phyloP scores from a whole-genome alignment of 495 filamentous ascomycete species.

The Penicillium desertorum region DNA sequence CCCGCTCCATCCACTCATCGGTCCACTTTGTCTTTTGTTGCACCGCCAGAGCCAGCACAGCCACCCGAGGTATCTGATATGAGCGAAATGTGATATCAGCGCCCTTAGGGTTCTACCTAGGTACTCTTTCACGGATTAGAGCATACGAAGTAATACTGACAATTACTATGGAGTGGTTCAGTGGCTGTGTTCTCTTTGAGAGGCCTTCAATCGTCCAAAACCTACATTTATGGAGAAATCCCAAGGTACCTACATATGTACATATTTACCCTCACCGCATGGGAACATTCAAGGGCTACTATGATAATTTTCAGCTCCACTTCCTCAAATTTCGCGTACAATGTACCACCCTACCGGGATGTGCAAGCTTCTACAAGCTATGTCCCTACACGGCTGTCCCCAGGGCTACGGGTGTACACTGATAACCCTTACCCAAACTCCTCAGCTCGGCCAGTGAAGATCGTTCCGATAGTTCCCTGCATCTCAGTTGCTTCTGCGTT shows the following conservation, averaged over 20 bases:
- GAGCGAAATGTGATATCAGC: slow-evolving; percentile 2
- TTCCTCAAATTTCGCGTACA: neutral
- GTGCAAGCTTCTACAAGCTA: neutral
- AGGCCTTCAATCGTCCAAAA: neutral
- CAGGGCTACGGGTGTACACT: neutral
- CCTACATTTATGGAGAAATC: neutral
- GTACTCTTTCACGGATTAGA: neutral
- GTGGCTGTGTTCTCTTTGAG: neutral
- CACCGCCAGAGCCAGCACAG: slow-evolving; percentile 3
- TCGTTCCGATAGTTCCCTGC: slow-evolving; percentile 15
- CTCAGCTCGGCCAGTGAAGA: slow-evolving; percentile 21
- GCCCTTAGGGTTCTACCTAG: neutral
- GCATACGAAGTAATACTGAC: no score
- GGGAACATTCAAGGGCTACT: neutral
- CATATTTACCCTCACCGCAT: neutral
- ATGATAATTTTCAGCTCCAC: neutral
- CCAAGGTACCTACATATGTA: neutral
- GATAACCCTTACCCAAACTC: slow-evolving; percentile 10
- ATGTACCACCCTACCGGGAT: neutral
- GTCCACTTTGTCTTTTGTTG: slow-evolving; percentile 7
- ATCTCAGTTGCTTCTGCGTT: slow-evolving; percentile 2
- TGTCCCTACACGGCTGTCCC: slow-evolving; percentile 8
- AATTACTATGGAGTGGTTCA: neutral
- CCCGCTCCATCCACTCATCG: neutral
- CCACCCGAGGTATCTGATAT: slow-evolving; percentile 6